Percentiles rank a stretch among this genome's conserved stretches.
Conservation (phyloP, 257 asterid species). For the Fraxinus americana region DNA sequence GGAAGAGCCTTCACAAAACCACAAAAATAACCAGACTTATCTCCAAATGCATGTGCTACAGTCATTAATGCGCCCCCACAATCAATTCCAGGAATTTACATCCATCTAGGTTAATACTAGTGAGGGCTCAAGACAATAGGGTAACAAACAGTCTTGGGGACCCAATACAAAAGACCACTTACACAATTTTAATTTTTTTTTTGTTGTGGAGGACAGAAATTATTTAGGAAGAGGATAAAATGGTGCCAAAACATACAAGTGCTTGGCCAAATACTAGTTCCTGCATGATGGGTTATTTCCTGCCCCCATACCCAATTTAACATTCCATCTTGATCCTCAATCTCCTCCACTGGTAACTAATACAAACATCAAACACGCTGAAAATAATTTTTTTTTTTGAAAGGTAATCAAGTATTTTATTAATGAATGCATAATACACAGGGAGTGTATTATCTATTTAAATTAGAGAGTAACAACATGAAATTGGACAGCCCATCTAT, state of each 20-base stretch:
- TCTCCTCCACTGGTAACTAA: neutral
- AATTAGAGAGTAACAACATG: no score
- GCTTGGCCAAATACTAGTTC: neutral
- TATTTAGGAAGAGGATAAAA: neutral
- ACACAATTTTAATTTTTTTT: neutral
- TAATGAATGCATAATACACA: no score
- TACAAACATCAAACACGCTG: neutral
- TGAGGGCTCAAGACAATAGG: neutral
- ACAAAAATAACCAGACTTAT: neutral
- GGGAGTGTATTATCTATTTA: no score
- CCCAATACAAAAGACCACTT: neutral
- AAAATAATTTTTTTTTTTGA: no score
- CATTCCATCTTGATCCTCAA: neutral
- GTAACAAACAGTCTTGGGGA: neutral
- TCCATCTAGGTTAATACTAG: neutral
- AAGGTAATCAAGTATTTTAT: no score
- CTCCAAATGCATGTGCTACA: neutral
- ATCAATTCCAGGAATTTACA: neutral
- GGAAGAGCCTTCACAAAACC: neutral
- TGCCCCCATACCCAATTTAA: neutral
- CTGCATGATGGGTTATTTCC: neutral
- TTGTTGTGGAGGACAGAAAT: neutral
- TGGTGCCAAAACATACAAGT: neutral
- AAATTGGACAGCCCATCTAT: no score
- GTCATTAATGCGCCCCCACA: neutral